These are phyloP conservation scores for Cytidiella melzeri DNA, from an alignment of 768 basidiomycete genomes.

Conservation along the genomic window DNA sequence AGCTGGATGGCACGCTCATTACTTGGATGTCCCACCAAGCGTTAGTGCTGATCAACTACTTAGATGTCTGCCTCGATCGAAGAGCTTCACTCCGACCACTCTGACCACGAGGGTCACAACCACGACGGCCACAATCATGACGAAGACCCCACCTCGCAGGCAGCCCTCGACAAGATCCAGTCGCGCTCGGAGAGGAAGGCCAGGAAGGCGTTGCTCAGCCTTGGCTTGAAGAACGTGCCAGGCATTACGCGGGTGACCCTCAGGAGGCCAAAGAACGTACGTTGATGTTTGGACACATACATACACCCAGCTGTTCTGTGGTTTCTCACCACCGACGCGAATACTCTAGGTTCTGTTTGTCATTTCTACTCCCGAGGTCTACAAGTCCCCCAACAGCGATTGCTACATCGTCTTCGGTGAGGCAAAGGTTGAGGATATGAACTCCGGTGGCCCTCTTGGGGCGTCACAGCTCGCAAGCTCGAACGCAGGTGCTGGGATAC, in stretches of 20 bases:
- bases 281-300: too few species aligned
- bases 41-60: slow-evolving; percentile 9
- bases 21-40: slow-evolving; percentile 23
- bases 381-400: slow-evolving; percentile 96
- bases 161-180: slow-evolving; percentile 88
- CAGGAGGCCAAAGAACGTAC: slow-evolving; percentile 88
- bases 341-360: slow-evolving; percentile 93
- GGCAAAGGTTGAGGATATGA: slow-evolving; percentile 92
- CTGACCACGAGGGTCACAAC: slow-evolving; percentile 45
- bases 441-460: slow-evolving; percentile 69
- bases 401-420: slow-evolving; percentile 99
- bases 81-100: slow-evolving; percentile 78
- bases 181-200: slow-evolving; percentile 94
- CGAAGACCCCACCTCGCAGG: slow-evolving; percentile 79
- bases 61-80: slow-evolving; percentile 82
- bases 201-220: slow-evolving; percentile 82
- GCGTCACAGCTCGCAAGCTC: slow-evolving; percentile 69
- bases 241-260: slow-evolving; percentile 94
- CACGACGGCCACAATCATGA: slow-evolving; percentile 44
- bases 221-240: slow-evolving; percentile 90
- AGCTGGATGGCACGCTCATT: slow-evolving; percentile 26
- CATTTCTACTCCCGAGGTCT: slow-evolving; percentile 90
- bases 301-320: too few species aligned
- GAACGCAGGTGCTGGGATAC: slow-evolving; percentile 37
- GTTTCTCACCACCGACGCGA: too few species aligned